Percentiles rank a stretch among this genome's conserved stretches.
phyloP scores from a whole-genome alignment of 2,329 filamentous ascomycete genomes.

The Colletotrichum sp. region DNA sequence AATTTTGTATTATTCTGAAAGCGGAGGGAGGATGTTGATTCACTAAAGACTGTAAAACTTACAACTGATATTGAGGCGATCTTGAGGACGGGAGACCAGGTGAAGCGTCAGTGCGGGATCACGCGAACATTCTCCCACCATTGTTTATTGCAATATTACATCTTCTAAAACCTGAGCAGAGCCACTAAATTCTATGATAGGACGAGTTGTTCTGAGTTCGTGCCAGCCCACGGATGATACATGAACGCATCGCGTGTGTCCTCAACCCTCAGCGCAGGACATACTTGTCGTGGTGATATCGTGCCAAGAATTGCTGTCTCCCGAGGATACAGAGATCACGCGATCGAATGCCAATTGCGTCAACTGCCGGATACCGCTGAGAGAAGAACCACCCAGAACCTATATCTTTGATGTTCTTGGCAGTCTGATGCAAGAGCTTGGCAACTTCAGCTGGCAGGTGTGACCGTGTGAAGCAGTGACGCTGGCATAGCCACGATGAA shows the following conservation, averaged over 20 bases:
- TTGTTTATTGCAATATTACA: no score
- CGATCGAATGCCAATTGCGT: neutral
- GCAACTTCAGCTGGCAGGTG: neutral
- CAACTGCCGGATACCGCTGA: neutral
- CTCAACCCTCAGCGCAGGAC: neutral
- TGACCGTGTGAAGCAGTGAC: neutral
- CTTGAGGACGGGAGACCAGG: no score
- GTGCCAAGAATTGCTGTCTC: neutral
- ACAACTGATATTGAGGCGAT: no score
- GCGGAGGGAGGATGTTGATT: no score
- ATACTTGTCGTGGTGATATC: neutral
- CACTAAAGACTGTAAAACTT: no score
- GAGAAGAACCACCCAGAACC: neutral
- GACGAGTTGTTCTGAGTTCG: neutral
- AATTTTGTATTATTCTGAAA: no score
- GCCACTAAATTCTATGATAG: no score
- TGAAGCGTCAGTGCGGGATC: no score
- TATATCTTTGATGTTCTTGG: neutral
- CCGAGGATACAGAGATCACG: neutral
- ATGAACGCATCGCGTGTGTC: neutral
- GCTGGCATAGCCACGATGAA: neutral
- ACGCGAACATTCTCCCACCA: no score
- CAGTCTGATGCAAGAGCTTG: neutral
- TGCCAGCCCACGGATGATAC: accelerated
- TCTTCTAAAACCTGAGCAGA: no score